phyloP scores from a whole-genome alignment of 495 filamentous ascomycete species.

The Echria macrotheca region DNA sequence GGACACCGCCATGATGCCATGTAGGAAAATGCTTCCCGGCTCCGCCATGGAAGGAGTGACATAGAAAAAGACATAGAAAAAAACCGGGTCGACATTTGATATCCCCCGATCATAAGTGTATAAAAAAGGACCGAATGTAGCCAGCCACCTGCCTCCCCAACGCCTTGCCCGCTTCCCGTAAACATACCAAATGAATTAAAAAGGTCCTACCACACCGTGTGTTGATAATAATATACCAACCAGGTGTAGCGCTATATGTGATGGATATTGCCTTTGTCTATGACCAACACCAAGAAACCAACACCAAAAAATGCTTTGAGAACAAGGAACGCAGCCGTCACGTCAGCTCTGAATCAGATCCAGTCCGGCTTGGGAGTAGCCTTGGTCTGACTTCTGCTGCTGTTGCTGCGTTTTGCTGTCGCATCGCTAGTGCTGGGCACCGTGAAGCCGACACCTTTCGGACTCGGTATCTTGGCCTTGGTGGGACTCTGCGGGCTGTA shows the following conservation, averaged over 20 bases:
- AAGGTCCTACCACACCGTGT: neutral
- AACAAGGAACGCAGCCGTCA: constrained; percentile 1
- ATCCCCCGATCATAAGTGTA: neutral
- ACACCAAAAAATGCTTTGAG: constrained; percentile 26
- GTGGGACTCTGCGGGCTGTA: constrained; percentile 38
- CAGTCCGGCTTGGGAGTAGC: constrained; percentile 21
- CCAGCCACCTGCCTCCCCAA: constrained; percentile 7
- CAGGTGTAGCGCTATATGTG: too few species aligned
- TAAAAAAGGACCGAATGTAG: neutral
- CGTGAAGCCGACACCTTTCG: constrained; percentile 40
- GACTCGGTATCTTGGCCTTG: constrained; percentile 38
- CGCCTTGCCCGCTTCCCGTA: constrained; percentile 4
- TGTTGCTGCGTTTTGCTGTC: constrained; percentile 7
- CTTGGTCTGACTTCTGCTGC: constrained; percentile 14
- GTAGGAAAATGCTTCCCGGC: neutral
- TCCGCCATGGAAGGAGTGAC: constrained; percentile 1
- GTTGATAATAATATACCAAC: too few species aligned
- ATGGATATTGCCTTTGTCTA: too few species aligned
- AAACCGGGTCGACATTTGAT: neutral
- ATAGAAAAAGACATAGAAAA: constrained; percentile 6
- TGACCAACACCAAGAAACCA: too few species aligned
- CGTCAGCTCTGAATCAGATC: constrained; percentile 16
- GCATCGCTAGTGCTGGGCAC: constrained; percentile 5
- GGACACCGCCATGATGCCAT: constrained; percentile 15
- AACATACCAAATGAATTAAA: neutral